A percentile compares a stretch with the other conserved stretches of the same genome.
phyloP scores from a whole-genome alignment of 805 yeast genomes.

The Pichia cabralensis region DNA sequence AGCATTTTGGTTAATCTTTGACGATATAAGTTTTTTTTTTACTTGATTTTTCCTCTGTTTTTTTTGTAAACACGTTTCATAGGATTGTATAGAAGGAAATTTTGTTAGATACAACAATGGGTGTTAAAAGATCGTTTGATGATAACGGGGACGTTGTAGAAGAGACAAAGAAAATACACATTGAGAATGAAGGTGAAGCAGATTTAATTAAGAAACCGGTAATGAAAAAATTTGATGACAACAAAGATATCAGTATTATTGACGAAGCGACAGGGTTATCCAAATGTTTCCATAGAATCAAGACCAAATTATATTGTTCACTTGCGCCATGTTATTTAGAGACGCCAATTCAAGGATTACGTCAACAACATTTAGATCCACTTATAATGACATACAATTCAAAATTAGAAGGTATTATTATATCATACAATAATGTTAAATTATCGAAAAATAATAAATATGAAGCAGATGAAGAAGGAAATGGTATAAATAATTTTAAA shows the following conservation, averaged over 20 bases:
- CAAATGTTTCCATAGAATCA: conserved; percentile 57
- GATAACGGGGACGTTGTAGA: not conserved
- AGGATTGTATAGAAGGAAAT: too few species aligned
- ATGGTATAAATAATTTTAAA: conserved; percentile 27
- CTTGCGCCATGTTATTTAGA: conserved; percentile 73
- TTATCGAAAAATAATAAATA: conserved; percentile 34
- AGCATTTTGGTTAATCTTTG: too few species aligned
- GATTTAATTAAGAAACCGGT: not conserved
- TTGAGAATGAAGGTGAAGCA: not conserved
- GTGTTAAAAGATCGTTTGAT: too few species aligned
- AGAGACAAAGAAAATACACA: conserved; percentile 2
- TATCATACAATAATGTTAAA: conserved; percentile 63
- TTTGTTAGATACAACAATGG: too few species aligned
- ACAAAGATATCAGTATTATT: conserved; percentile 11
- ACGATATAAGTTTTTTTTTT: too few species aligned
- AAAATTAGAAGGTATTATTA: conserved; percentile 70
- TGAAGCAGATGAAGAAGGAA: conserved; percentile 32
- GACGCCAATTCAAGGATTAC: conserved; percentile 68
- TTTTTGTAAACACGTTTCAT: too few species aligned
- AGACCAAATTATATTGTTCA: conserved; percentile 64
- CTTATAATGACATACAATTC: conserved; percentile 74
- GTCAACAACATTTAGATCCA: conserved; percentile 83
- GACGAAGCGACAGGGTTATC: conserved; percentile 35
- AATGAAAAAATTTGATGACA: not conserved
- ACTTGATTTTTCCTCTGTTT: too few species aligned